These are phyloP conservation scores for Pythium aquatile DNA, from an alignment of 352 stramenopile genomes.

Conservation along the genomic window DNA sequence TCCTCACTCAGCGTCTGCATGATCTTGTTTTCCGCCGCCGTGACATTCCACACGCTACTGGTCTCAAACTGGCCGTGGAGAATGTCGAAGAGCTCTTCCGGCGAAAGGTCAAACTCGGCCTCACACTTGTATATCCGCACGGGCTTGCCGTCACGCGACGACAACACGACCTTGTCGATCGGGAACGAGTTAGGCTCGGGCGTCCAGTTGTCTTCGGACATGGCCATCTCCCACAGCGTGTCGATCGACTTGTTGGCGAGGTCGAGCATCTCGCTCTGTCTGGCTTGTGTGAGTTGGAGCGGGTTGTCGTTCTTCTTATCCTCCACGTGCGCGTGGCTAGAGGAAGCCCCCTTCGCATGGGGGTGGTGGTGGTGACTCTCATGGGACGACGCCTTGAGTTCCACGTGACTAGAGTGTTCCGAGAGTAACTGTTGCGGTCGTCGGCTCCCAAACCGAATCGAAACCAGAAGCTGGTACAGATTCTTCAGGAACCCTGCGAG, in stretches of 20 bases:
- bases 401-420: conserved; percentile 15
- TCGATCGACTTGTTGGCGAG: conserved; percentile 50
- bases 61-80: conserved; percentile 75
- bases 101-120: conserved; percentile 56
- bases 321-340: not conserved
- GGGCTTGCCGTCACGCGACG: conserved; percentile 75
- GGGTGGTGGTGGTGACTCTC: not conserved
- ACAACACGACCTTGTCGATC: conserved; percentile 56
- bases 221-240: conserved; percentile 52
- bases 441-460: conserved; percentile 32
- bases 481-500: conserved; percentile 72
- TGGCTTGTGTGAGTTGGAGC: conserved; percentile 11
- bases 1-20: conserved; percentile 63
- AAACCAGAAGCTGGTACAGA: conserved; percentile 49
- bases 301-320: conserved; percentile 7
- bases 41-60: conserved; percentile 76
- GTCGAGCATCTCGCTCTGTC: conserved; percentile 44
- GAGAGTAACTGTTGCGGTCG: conserved; percentile 12
- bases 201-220: conserved; percentile 55
- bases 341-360: not conserved
- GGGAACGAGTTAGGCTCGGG: conserved; percentile 47
- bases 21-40: conserved; percentile 73
- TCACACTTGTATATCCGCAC: conserved; percentile 77
- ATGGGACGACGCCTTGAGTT: conserved; percentile 23
- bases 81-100: conserved; percentile 79